Conservation (phyloP, 805 yeast genomes). For the Citeromyces matritensis region DNA sequence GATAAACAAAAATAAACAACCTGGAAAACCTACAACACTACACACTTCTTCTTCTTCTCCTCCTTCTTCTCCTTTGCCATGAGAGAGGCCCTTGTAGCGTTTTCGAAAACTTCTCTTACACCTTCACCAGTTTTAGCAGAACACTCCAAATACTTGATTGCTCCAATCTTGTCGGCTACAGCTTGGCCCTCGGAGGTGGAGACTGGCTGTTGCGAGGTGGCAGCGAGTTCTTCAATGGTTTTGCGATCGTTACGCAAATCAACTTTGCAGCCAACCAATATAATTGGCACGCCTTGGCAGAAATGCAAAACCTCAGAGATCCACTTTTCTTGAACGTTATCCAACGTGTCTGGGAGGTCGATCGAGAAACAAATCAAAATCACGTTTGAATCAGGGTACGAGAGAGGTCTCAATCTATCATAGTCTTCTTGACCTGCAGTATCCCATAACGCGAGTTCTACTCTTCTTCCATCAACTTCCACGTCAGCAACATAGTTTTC, state of each 20-base stretch:
- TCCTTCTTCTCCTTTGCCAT: slow-evolving; percentile 42
- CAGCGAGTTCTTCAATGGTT: slow-evolving; percentile 61
- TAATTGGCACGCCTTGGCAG: slow-evolving; percentile 89
- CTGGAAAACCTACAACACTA: slow-evolving; percentile 32
- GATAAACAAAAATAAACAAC: slow-evolving; percentile 1
- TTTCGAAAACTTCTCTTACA: slow-evolving; percentile 85
- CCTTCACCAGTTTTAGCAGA: slow-evolving; percentile 86
- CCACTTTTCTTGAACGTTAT: slow-evolving; percentile 94
- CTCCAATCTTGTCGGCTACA: slow-evolving; percentile 83
- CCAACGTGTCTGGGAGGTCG: slow-evolving; percentile 83
- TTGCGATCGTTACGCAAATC: slow-evolving; percentile 76
- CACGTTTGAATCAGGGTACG: slow-evolving; percentile 88
- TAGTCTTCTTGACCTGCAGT: too few species aligned
- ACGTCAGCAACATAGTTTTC: slow-evolving; percentile 97
- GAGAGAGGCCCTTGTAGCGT: slow-evolving; percentile 84
- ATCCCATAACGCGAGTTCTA: slow-evolving; percentile 93
- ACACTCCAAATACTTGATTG: slow-evolving; percentile 77
- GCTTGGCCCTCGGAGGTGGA: slow-evolving; percentile 70
- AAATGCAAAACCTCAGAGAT: slow-evolving; percentile 85
- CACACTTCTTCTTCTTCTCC: slow-evolving; percentile 58
- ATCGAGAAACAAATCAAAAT: slow-evolving; percentile 83
- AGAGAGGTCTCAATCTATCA: slow-evolving; percentile 80
- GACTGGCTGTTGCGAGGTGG: slow-evolving; percentile 70
- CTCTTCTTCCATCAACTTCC: slow-evolving; percentile 80
- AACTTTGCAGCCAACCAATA: slow-evolving; percentile 82